Conservation (phyloP, 768 basidiomycete species). For the Neoboletus subvelutipes region DNA sequence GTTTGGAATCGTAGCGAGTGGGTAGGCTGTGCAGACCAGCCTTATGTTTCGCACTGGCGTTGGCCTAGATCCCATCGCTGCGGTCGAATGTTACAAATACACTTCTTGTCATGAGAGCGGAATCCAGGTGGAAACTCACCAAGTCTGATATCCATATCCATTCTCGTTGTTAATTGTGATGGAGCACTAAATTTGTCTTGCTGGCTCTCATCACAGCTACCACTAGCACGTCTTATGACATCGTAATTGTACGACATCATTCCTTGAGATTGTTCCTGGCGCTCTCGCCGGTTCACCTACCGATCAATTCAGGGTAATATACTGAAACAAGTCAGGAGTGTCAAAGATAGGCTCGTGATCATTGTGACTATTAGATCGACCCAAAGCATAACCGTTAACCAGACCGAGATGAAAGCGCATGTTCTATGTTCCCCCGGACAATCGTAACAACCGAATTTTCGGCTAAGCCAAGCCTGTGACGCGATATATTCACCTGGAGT, state of each 20-base stretch:
- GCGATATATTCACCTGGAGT: conserved; percentile 26
- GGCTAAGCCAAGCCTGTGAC: conserved; percentile 21
- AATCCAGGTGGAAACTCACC: conserved; percentile 12
- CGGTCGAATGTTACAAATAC: conserved; percentile 6
- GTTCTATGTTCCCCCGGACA: not conserved
- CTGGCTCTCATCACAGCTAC: conserved; percentile 21
- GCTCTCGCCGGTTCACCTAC: conserved; percentile 5
- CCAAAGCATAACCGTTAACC: not conserved
- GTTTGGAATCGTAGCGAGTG: not conserved
- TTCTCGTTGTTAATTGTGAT: conserved; percentile 35
- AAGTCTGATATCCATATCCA: conserved; percentile 21
- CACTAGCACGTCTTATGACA: conserved; percentile 13
- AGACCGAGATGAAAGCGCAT: conserved; percentile 3
- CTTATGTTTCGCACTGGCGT: conserved; percentile 13
- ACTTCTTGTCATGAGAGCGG: conserved; percentile 11
- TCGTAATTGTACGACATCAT: conserved; percentile 31
- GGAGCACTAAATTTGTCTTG: conserved; percentile 30
- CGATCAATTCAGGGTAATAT: not conserved
- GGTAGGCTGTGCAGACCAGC: conserved; percentile 7
- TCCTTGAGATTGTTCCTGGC: conserved; percentile 24
- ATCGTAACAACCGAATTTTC: conserved; percentile 7
- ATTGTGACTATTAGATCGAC: conserved; percentile 4
- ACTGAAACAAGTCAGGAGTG: not conserved
- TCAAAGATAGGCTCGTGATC: not conserved
- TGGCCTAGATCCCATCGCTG: conserved; percentile 13